A percentile compares a stretch with the other conserved stretches of the same genome.
These are phyloP conservation scores for Wickerhamomyces sp. DNA, from an alignment of 1,139 yeast genomes.

Conservation along the genomic window DNA sequence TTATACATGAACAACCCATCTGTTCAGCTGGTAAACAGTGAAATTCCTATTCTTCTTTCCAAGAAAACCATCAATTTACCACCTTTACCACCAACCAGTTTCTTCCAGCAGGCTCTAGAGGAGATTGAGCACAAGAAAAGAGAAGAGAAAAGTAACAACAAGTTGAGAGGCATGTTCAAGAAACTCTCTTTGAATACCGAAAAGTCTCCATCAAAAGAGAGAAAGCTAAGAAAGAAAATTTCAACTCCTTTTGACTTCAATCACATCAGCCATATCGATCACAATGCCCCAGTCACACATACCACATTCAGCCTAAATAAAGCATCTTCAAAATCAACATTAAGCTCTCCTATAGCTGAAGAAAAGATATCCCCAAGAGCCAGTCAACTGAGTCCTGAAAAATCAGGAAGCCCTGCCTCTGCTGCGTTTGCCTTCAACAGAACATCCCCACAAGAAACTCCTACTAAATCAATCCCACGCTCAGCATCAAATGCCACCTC, in stretches of 20 bases:
- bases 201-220: background rate
- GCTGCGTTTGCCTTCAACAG: conserved; percentile 17
- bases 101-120: conserved; percentile 13
- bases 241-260: conserved; percentile 25
- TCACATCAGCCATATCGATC: conserved; percentile 22
- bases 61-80: conserved; percentile 30
- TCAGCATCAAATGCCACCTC: conserved; percentile 9
- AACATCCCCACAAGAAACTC: conserved; percentile 8
- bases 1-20: conserved; percentile 25
- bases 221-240: conserved; percentile 12
- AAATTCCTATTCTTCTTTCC: conserved; percentile 26
- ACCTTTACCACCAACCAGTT: conserved; percentile 29
- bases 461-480: conserved; percentile 4
- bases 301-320: conserved; percentile 12
- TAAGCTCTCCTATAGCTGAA: background rate
- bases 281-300: conserved; percentile 12
- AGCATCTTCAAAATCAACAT: conserved; percentile 3
- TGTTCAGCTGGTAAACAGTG: conserved; percentile 28
- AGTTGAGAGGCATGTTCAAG: conserved; percentile 25
- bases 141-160: conserved; percentile 6
- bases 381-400: background rate
- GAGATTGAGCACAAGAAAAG: conserved; percentile 5
- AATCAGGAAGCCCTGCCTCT: background rate
- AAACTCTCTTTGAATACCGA: conserved; percentile 12
- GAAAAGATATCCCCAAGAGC: background rate